Percentiles rank a stretch among this genome's conserved stretches.
Conservation (phyloP, 257 asterid species). For the Jacaranda copaia region DNA sequence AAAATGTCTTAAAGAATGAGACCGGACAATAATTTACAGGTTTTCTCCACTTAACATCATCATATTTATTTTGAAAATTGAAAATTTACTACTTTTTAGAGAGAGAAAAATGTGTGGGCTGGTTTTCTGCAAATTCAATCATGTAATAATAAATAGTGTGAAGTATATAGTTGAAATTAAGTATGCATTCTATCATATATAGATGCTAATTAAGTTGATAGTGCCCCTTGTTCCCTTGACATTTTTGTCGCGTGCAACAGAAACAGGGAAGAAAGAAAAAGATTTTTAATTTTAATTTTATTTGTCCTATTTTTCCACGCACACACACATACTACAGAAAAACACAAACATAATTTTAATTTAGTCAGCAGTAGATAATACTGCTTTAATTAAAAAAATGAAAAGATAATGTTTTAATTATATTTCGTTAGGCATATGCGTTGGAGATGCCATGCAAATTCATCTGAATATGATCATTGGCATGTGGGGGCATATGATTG, state of each 20-base stretch:
- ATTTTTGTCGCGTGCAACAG: neutral
- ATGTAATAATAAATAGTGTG: neutral
- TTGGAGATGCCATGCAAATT: conserved; percentile 39
- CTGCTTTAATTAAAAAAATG: neutral
- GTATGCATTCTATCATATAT: no score
- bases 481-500: conserved; percentile 34
- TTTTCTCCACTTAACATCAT: no score
- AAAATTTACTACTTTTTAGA: no score
- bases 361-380: neutral
- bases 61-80: no score
- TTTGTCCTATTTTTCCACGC: neutral
- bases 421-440: conserved; percentile 44
- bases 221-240: neutral
- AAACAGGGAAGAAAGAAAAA: neutral
- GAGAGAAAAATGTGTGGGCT: no score
- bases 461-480: conserved; percentile 12
- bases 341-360: neutral
- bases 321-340: neutral
- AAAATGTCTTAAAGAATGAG: no score
- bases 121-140: neutral
- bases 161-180: no score
- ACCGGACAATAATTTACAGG: no score
- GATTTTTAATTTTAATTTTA: neutral
- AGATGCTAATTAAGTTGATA: neutral
- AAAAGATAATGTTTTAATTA: conserved; percentile 8